Base-by-base conservation (phyloP, 371 early-diverging fungal genomes). In the Apophysomyces trapeziformis region DNA sequence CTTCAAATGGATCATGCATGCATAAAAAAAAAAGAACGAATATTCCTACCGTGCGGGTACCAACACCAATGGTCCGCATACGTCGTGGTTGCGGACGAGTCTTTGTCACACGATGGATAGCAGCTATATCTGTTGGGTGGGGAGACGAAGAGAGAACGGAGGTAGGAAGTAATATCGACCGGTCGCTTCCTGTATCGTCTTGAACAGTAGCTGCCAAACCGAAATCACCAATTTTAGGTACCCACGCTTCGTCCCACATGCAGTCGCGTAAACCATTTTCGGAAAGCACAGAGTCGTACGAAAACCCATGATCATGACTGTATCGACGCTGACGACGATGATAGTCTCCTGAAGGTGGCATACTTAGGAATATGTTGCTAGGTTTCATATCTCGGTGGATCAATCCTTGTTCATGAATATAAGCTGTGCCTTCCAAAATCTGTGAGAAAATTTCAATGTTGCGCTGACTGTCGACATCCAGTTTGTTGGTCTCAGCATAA, bases 181-280 rank as follows among this genome's bases (percentile, higher is more conserved):
- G 45, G 41, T 39, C n/a, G 43, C 26, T 45, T 38, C 37, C 39
- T 21, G 64, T 50, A 7, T 60, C 68, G 3, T 59, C 65, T 26
- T 70, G 60, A 1, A 87, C 79, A 58, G 78, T 83, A 1, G 89
- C 88, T 9, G 91, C 94, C 57, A 95, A 77, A 5, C 96, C 96
- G 80, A 95, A 95, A 72, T 95, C 96, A 2, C 96, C 95, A 65
- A 95, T 90, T 64, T 91, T 95, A 1, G 89, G 88, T 1, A 85
- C 71, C 72, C 86, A 76, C n/a, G 63, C 64, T 57, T 84, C 85
- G 26, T 86, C 80, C 68, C 73, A 73, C 63, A 75, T 68, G 61
- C 80, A 74, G 65, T 77, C 68, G 36, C 78, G 72, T 6, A 81
- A 61, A 6, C 71, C 78, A 18, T 76, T 70, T 1, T 64, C 56